Percentiles rank a stretch among this genome's conserved stretches.
Conservation (phyloP, 2,329 filamentous ascomycete genomes). For the Camillea tinctor region DNA sequence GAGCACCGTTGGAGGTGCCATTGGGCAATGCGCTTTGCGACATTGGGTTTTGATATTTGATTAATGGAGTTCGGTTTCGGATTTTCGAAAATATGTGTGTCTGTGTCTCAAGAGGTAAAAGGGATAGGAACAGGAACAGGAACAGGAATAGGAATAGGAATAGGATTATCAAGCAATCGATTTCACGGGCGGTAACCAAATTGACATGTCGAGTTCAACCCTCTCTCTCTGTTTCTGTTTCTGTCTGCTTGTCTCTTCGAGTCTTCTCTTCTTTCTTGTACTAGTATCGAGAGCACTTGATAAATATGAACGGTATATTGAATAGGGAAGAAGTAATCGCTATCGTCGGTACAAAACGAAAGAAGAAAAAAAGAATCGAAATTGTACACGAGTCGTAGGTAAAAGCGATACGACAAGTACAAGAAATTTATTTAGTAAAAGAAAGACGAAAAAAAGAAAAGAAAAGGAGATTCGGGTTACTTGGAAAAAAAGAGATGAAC, state of each 20-base stretch:
- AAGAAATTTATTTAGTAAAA: neutral
- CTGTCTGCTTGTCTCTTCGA: too few relatives aligned
- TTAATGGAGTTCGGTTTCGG: neutral
- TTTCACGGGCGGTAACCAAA: slow-evolving; percentile 1
- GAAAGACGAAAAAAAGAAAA: neutral
- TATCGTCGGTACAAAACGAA: neutral
- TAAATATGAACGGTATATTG: neutral
- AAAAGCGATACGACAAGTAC: neutral
- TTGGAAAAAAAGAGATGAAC: neutral
- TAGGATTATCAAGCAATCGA: neutral
- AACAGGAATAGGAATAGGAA: too few relatives aligned
- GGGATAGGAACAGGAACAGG: neutral
- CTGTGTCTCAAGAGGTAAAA: neutral
- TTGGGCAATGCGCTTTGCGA: slow-evolving; percentile 38
- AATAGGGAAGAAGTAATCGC: neutral
- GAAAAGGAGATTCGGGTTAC: too few relatives aligned
- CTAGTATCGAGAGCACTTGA: too few relatives aligned
- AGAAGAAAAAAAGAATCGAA: too few relatives aligned
- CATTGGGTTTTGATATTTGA: slow-evolving; percentile 33
- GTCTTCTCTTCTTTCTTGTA: neutral
- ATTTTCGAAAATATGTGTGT: too few relatives aligned
- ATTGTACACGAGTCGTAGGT: neutral
- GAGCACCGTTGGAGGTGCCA: slow-evolving; percentile 39
- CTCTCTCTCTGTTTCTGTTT: too few relatives aligned
- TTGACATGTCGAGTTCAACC: slow-evolving; percentile 10